A percentile compares a stretch with the other conserved stretches of the same genome.
These are phyloP conservation scores for Ambrosia trifida DNA, from an alignment of 129 eudicot species.

Conservation along the genomic window DNA sequence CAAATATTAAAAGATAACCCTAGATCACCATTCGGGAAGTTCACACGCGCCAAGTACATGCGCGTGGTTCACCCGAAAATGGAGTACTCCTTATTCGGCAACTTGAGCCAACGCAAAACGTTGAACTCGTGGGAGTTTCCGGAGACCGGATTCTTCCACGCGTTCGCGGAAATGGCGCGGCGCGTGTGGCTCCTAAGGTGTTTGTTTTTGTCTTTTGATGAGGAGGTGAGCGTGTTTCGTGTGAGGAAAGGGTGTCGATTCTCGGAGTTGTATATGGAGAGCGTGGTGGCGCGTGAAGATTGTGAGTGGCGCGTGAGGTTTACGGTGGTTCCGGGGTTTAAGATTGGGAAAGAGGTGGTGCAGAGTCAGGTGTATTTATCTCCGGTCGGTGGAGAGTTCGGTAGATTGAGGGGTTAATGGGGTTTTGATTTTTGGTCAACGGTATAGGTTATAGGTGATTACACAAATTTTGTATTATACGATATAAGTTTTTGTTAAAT, in stretches of 20 bases:
- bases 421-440: neutral
- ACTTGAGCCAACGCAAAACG: constrained; percentile 71
- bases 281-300: constrained; percentile 34
- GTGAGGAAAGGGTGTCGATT: constrained; percentile 52
- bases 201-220: constrained; percentile 53
- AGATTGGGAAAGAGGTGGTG: constrained; percentile 72
- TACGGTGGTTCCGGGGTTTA: constrained; percentile 95
- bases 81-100: constrained; percentile 87
- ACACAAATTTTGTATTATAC: neutral
- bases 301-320: constrained; percentile 61
- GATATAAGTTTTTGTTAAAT: neutral
- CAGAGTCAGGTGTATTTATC: constrained; percentile 75
- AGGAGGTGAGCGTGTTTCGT: constrained; percentile 61
- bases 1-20: constrained; percentile 46
- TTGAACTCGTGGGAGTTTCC: constrained; percentile 70
- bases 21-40: constrained; percentile 58
- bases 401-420: neutral
- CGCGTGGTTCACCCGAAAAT: constrained; percentile 83
- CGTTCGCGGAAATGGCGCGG: constrained; percentile 80
- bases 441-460: neutral
- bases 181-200: constrained; percentile 79
- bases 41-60: constrained; percentile 65
- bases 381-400: constrained; percentile 27
- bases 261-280: constrained; percentile 88
- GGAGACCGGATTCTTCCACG: constrained; percentile 60